phyloP scores from a whole-genome alignment of 371 early-diverging fungal species.

The Cokeromyces recurvatus region DNA sequence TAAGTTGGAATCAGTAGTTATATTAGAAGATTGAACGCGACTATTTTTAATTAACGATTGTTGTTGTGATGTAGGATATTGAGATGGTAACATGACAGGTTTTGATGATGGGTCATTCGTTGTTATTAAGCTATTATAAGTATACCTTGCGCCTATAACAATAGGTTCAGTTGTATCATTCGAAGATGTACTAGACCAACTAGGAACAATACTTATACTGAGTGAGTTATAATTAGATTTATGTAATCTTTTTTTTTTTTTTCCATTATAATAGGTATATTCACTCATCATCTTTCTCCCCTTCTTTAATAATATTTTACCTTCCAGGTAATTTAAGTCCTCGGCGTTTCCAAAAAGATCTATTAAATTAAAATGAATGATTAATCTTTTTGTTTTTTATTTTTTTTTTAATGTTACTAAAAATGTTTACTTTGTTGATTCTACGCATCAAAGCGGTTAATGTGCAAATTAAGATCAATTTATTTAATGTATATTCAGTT shows the following conservation, averaged over 20 bases:
- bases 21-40: no score
- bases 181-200: neutral
- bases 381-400: no score
- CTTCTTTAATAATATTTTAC: slow-evolving; percentile 16
- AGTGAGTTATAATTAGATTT: neutral
- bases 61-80: slow-evolving; percentile 2
- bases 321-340: slow-evolving; percentile 44
- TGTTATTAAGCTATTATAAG: slow-evolving; percentile 36
- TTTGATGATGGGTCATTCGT: slow-evolving; percentile 2
- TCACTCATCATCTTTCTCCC: neutral
- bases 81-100: slow-evolving; percentile 12
- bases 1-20: neutral
- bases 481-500: no score
- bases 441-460: no score
- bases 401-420: neutral
- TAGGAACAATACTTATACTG: slow-evolving; percentile 34
- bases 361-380: slow-evolving; percentile 5
- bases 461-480: no score
- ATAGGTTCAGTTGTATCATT: neutral
- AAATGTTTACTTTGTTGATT: neutral
- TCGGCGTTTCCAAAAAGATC: slow-evolving; percentile 46
- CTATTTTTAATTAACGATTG: slow-evolving; percentile 2
- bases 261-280: no score
- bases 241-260: neutral
- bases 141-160: slow-evolving; percentile 42